A percentile compares a stretch with the other conserved stretches of the same genome.
These are phyloP conservation scores for Haematococcus lacustris DNA, from an alignment of 139 green algal species.

Conservation along the genomic window DNA sequence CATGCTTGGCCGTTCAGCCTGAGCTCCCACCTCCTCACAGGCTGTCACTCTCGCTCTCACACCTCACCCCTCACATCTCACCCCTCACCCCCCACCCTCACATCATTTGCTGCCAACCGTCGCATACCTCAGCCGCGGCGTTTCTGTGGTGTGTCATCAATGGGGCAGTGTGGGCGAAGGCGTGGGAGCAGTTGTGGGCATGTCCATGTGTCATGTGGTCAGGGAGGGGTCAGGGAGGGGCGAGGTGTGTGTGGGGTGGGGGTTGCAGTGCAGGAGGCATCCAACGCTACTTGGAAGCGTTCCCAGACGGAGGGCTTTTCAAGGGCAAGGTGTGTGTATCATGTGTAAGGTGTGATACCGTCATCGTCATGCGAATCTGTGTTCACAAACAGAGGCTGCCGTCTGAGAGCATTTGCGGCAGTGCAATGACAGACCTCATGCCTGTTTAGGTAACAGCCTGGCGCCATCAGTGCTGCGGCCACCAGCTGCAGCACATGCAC, in stretches of 20 bases:
- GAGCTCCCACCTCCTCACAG: no score
- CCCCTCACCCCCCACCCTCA: not conserved
- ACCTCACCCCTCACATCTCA: no score
- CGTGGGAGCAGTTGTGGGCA: not conserved
- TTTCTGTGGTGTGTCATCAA: not conserved
- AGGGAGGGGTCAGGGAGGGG: not conserved
- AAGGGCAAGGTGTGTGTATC: conserved; percentile 38
- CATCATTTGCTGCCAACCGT: not conserved
- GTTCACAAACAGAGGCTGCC: no score
- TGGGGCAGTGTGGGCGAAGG: not conserved
- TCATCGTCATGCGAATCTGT: no score
- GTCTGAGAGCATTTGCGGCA: no score
- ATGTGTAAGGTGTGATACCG: no score
- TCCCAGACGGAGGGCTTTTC: conserved; percentile 65
- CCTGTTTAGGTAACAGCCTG: no score
- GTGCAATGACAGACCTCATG: no score
- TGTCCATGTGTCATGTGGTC: not conserved
- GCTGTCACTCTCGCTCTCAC: no score
- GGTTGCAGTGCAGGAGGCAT: conserved; percentile 56
- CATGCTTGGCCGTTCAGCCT: no score
- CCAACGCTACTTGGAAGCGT: conserved; percentile 73
- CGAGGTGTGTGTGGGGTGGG: not conserved
- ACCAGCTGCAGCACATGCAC: no score
- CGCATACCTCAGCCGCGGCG: not conserved
- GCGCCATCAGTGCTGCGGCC: no score